Base-by-base conservation (phyloP, 2,329 filamentous ascomycete genomes). In the Trichoderma pleuroti region DNA sequence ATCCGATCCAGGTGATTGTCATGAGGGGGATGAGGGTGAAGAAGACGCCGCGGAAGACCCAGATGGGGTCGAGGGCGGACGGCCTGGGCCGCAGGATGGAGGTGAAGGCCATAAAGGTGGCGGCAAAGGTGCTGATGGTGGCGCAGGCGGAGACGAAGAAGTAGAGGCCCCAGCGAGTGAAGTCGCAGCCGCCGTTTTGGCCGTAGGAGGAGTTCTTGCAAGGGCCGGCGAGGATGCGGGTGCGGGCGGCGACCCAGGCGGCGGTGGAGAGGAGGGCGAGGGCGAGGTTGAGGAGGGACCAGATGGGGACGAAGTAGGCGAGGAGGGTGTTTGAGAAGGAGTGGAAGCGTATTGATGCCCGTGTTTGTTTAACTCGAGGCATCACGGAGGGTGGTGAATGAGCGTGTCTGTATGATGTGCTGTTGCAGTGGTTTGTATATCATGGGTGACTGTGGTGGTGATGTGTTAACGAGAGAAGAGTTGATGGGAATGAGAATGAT, bases 21-120 rank as follows among this genome's bases (percentile, higher is more conserved):
- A 71, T 39, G 42, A 74, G 68, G 5, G 75, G 14, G n/a, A 76
- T 30, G 8, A 78, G 49, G 8, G 76, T 74, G 42, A 75, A 71
- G 26, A 73, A 66, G n/a, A 75, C 34, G 56, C 46, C 46, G n/a
- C 46, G 46, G 21, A 52, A 52, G 21, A 52, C 46, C 46, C 46
- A 52, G 21, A 52, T 52, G 46, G 46, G 46, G 6, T 52, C 46
- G n/a, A 52, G 46, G 11, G 46, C 46, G 10, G 46, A 52, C 6
- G 46, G 46, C 21, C 21, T 52, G 5, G 46, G 46, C 10, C 46
- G 10, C 0, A 52, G 21, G 46, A 52, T 52, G 21, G 46, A 52
- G 1, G 46, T 52, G 46, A 52, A 18, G 21, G 46, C 46, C 46
- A 52, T 52, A 21, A 52, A 52, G 46, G 21, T 24, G 46, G 46